Evolutionary conservation across 192 early-diverging fungal species (phyloP), one percentile per base, ranked within the genome.

Genomic region (Umbelopsis vinacea): DNA sequence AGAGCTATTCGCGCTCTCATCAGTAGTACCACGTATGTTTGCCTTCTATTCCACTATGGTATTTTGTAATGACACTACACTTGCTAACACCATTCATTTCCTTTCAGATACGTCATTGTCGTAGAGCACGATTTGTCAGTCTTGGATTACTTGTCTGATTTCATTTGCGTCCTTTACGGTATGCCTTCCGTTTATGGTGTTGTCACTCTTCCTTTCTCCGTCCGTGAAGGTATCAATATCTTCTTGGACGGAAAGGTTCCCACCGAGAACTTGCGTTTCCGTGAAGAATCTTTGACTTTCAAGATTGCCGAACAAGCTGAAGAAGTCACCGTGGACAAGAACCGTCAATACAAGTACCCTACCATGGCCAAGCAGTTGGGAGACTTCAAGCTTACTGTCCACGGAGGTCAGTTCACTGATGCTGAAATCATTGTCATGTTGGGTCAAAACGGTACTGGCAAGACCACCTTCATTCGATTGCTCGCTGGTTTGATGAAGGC

Each of bases 81-180:
- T 50, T 12, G 1, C 40, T 43, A 43, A 43, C 40, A 43, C 40
- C 40, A 43, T 7, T 12, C 11, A 43, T 43, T 7, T 43, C 6
- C 11, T 11, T 26, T 60, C 38, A 83, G 87, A 72, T 97, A 97
- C 82, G 91, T 98, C 54, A 94, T 98, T 80, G 95, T 94, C 70
- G 95, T 98, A 35, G 96, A 98, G 89, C 97, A 98, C 93, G 97
- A 98, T 94, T 89, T 98, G 85, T 91, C 92, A 26, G 94, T 98
- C 57, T 86, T 98, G 77, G 96, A 98, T 83, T 98, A 98, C 81
- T 87, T 98, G 60, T 98, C 97, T 38, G 97, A 98, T 81, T 98
- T 94, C 77, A 91, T 98, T 71, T 98, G 96, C 87, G 95, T 97
- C 53, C 87, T 98, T n/a, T 98, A 98, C 87, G 97, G 97, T 70